phyloP scores from a whole-genome alignment of 2,329 filamentous ascomycete genomes.

The Xylaria sp. region DNA sequence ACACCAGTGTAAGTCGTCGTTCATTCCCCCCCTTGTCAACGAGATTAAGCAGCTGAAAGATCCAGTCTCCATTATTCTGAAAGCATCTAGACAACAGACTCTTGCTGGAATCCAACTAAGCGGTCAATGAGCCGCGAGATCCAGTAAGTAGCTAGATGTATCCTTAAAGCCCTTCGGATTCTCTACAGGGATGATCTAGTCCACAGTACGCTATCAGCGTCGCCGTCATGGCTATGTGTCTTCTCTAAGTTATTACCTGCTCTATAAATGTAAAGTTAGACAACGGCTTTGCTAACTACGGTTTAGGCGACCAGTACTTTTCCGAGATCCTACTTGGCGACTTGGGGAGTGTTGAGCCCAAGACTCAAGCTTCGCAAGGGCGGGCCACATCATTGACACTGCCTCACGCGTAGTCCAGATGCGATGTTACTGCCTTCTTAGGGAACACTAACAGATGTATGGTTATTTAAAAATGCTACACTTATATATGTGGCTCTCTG shows the following conservation, averaged over 20 bases:
- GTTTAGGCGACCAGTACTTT: constrained; percentile 29
- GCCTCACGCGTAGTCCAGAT: constrained; percentile 34
- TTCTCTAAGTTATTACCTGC: constrained; percentile 10
- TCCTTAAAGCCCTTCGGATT: constrained; percentile 32
- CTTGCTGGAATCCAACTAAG: constrained; percentile 34
- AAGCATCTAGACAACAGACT: constrained; percentile 36
- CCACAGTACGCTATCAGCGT: constrained; percentile 27
- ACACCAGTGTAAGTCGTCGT: constrained; percentile 31
- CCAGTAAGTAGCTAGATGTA: constrained; percentile 33
- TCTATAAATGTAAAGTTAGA: constrained; percentile 37
- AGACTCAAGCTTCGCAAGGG: constrained; percentile 31
- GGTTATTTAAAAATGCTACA: constrained; percentile 38
- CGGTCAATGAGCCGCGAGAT: constrained; percentile 36
- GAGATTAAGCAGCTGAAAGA: constrained; percentile 31
- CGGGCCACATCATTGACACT: constrained; percentile 35
- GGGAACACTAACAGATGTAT: constrained; percentile 37
- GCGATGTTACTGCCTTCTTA: constrained; percentile 32
- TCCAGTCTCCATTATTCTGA: constrained; percentile 29
- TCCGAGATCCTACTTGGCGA: constrained; percentile 37
- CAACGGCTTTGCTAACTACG: constrained; percentile 36
- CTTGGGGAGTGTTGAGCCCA: constrained; percentile 32
- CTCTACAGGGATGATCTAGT: constrained; percentile 36
- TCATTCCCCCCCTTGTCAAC: constrained; percentile 34
- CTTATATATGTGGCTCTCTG: constrained; percentile 20
- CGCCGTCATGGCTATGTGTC: background rate